Evolutionary conservation across 2,329 filamentous ascomycete genomes (phyloP), one percentile per base, ranked within the genome.

Genomic region (Claviceps arundinis): DNA sequence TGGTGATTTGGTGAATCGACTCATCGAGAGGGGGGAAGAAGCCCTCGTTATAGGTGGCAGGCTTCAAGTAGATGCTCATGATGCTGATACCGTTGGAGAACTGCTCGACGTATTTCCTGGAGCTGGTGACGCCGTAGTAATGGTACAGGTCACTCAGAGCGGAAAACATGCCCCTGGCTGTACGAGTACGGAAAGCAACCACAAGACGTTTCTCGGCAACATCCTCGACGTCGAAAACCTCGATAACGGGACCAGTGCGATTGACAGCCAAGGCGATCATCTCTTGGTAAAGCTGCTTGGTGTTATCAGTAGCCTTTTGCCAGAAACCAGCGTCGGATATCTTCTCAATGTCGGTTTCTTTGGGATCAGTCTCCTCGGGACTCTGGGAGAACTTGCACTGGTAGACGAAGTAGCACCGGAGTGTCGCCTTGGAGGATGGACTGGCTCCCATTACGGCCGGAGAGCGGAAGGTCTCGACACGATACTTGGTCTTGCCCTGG

Each of bases 391-490:
- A 98, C 64, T 86, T 82, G 69, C 91, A 95, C 70, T 95, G 88
- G 75, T 98, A 98, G 60, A 98, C 89, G 66, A 98, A 98, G 74
- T 98, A 98, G 75, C 93, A 98, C 56, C 93, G 86, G 52, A 98
- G 76, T 51, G 91, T 88, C 53, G 91, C 83, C 63, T 89, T 85
- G 52, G 85, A 83, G 55, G 80, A 78, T 45, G 81, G 72, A 45
- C 73, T 70, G 54, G 75, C 77, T 8, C 87, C 87, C 43, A 97
- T 75, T 37, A 84, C 81, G 56, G 86, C 90, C 3, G 87, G 84
- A 2, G 93, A 96, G 56, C 93, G 84, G 81, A 98, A 98, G 22
- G 91, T 96, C 76, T 98, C 93, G 37, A 98, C 89, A 50, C 93
- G 87, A 74, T 94, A 98, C 66, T 85, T 84, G 61, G 76, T 76